These are phyloP conservation scores for Lipomyces mesembrius DNA, from an alignment of 805 yeast species.

Conservation along the genomic window DNA sequence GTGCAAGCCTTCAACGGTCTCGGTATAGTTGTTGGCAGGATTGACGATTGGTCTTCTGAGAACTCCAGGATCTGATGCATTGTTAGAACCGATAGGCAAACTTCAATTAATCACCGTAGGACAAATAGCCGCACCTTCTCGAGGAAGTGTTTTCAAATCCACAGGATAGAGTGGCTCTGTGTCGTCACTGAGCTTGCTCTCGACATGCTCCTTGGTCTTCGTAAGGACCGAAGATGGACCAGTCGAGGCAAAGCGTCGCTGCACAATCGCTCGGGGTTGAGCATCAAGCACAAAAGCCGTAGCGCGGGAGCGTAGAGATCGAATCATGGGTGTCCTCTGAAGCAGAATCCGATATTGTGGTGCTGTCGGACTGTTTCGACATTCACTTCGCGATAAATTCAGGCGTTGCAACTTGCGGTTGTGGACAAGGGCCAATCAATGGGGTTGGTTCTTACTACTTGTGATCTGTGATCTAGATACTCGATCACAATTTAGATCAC, in stretches of 20 bases:
- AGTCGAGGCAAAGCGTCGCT: constrained; percentile 24
- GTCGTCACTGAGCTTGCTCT: constrained; percentile 17
- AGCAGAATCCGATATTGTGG: neutral
- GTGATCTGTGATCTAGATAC: neutral
- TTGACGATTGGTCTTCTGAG: constrained; percentile 60
- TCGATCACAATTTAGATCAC: neutral
- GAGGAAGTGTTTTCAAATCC: constrained; percentile 26
- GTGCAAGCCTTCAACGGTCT: constrained; percentile 40
- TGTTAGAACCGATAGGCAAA: neutral
- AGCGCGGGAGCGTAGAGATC: constrained; percentile 17
- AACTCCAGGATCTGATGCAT: constrained; percentile 42
- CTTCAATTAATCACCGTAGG: neutral
- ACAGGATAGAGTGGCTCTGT: constrained; percentile 31
- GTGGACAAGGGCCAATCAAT: neutral
- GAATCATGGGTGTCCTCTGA: constrained; percentile 11
- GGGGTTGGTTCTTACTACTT: neutral
- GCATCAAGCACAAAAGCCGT: constrained; percentile 5
- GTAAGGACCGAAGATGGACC: constrained; percentile 12
- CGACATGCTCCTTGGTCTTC: constrained; percentile 24
- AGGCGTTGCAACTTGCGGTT: neutral
- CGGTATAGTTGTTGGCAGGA: constrained; percentile 76
- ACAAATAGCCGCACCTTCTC: constrained; percentile 20
- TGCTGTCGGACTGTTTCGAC: neutral
- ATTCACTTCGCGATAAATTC: neutral
- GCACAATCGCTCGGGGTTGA: constrained; percentile 12